Percentiles rank a stretch among this genome's conserved stretches.
These are phyloP conservation scores for Podila horticola DNA, from an alignment of 192 early-diverging fungal genomes.

Conservation along the genomic window DNA sequence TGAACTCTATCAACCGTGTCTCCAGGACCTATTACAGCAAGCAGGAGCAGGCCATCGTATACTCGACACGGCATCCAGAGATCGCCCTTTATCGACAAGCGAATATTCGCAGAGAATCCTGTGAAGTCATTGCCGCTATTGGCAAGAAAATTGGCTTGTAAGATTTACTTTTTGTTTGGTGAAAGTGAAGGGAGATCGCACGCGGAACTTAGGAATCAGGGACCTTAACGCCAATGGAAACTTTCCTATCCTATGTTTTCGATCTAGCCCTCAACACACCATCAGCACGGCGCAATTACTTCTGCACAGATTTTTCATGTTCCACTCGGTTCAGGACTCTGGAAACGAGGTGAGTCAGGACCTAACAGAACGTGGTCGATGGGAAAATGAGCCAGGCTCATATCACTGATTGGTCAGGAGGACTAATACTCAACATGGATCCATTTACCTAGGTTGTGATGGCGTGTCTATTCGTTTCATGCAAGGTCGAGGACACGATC, in stretches of 20 bases:
- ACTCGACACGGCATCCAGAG: slow-evolving; percentile 25
- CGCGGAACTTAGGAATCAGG: not conserved
- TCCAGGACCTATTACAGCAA: slow-evolving; percentile 51
- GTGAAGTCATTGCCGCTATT: slow-evolving; percentile 62
- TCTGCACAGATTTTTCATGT: slow-evolving; percentile 65
- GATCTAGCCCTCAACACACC: slow-evolving; percentile 65
- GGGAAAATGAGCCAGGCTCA: not conserved
- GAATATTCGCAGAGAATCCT: slow-evolving; percentile 50
- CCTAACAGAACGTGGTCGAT: slow-evolving; percentile 1
- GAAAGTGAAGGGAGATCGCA: not conserved
- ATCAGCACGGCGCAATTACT: slow-evolving; percentile 67
- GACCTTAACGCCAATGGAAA: not conserved
- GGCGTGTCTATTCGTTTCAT: slow-evolving; percentile 83
- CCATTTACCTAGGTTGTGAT: slow-evolving; percentile 32
- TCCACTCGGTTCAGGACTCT: slow-evolving; percentile 60
- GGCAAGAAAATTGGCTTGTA: slow-evolving; percentile 70
- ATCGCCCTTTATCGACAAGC: slow-evolving; percentile 31
- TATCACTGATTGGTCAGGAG: not conserved
- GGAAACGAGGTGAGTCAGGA: slow-evolving; percentile 53
- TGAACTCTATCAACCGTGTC: slow-evolving; percentile 48
- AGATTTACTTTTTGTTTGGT: slow-evolving; percentile 4
- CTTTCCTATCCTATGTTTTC: too few species aligned
- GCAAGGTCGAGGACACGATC: slow-evolving; percentile 89
- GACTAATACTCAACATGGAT: not conserved
- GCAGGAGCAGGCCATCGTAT: slow-evolving; percentile 32